These are phyloP conservation scores for Puccinia triticina DNA, from an alignment of 1,284 basidiomycete species.

Conservation along the genomic window DNA sequence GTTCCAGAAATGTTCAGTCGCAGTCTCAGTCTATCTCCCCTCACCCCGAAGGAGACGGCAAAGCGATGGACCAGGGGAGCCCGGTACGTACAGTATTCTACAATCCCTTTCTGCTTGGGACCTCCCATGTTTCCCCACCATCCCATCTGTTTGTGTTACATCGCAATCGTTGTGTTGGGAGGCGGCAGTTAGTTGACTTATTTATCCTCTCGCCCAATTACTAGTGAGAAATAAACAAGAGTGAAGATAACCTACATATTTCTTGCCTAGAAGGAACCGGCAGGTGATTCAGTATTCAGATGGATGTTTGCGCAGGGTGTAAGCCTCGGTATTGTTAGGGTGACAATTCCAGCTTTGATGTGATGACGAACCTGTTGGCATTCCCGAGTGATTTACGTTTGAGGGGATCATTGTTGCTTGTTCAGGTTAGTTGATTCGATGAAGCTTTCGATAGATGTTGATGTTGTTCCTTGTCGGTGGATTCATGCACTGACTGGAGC, in stretches of 20 bases:
- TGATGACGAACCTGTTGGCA: constrained; percentile 20
- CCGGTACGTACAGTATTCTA: constrained; percentile 69
- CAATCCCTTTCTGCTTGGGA: constrained; percentile 76
- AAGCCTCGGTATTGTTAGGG: not conserved
- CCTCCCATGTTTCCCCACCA: constrained; percentile 87
- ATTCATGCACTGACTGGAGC: too few relatives aligned
- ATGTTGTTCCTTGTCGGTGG: too few relatives aligned
- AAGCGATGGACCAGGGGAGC: not conserved
- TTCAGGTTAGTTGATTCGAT: not conserved
- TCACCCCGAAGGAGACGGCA: constrained; percentile 8
- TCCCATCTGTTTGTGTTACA: constrained; percentile 66
- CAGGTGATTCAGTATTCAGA: not conserved
- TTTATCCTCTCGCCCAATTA: not conserved
- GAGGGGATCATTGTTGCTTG: constrained; percentile 38
- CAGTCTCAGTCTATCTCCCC: not conserved
- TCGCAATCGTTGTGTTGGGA: not conserved
- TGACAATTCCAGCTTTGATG: not conserved
- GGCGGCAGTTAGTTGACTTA: not conserved
- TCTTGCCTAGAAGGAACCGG: constrained; percentile 24
- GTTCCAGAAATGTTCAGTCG: constrained; percentile 13
- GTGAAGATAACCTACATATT: constrained; percentile 17
- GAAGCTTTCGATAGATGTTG: not conserved
- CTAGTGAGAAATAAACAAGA: not conserved
- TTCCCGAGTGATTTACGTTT: constrained; percentile 18
- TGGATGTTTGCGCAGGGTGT: not conserved